phyloP scores from a whole-genome alignment of 2,329 filamentous ascomycete genomes.

The Talaromyces sp. region DNA sequence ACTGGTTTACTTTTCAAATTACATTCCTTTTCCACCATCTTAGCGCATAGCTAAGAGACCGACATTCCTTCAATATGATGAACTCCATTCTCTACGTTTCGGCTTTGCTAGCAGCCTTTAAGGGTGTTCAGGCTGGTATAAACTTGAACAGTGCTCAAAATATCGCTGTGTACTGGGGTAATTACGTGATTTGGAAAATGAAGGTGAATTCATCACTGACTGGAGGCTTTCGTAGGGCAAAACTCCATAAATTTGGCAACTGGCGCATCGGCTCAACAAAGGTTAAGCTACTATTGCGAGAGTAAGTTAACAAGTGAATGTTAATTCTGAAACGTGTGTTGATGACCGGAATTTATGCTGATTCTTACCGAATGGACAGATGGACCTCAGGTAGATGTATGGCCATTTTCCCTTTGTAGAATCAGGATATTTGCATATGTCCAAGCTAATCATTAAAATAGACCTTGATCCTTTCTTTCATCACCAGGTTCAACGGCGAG shows the following conservation, averaged over 20 bases:
- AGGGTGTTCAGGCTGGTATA: constrained; percentile 37
- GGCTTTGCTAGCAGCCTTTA: constrained; percentile 18
- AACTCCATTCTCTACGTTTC: constrained; percentile 6
- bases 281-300: constrained; percentile 56
- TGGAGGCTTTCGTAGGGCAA: constrained; percentile 36
- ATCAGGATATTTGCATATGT: neutral
- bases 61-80: constrained; percentile 9
- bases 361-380: neutral
- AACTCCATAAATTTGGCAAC: constrained; percentile 52
- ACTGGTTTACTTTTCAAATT: constrained; percentile 10
- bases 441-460: constrained; percentile 41
- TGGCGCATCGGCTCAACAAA: constrained; percentile 48
- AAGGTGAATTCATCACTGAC: neutral
- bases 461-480: constrained; percentile 62
- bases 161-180: constrained; percentile 62
- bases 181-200: neutral
- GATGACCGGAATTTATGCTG: neutral
- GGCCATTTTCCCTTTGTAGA: neutral
- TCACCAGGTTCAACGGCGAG: constrained; percentile 52
- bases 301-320: neutral
- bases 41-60: neutral
- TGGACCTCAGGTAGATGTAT: constrained; percentile 12
- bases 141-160: constrained; percentile 46
- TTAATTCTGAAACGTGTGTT: neutral
- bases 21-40: neutral